Evolutionary conservation across 75 land plant genomes (phyloP).

Genomic region (Picea glauca): DNA sequence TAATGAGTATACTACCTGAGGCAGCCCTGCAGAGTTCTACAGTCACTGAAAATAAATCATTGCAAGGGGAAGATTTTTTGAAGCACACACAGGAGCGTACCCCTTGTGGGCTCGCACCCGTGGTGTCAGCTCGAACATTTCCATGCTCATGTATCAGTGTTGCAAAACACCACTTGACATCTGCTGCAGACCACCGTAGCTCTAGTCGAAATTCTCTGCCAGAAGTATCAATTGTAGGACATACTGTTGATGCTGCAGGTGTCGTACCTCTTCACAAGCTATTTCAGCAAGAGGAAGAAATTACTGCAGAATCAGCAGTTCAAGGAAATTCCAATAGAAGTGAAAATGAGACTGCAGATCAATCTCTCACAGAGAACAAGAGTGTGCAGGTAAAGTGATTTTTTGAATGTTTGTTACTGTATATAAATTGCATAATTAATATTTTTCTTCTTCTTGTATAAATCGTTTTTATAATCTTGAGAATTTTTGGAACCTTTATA

Average conservation of each 20-base stretch:
- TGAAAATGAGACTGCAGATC: not conserved
- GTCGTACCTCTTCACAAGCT: constrained; percentile 58
- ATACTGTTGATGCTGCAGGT: constrained; percentile 29
- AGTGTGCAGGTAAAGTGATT: not conserved
- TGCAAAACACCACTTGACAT: constrained; percentile 43
- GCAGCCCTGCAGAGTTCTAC: constrained; percentile 24
- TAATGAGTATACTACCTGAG: constrained; percentile 39
- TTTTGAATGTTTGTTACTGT: not conserved
- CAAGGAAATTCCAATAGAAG: constrained; percentile 3
- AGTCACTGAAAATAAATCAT: constrained; percentile 17
- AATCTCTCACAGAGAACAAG: not conserved
- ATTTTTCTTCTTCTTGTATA: not conserved
- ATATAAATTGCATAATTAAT: not conserved
- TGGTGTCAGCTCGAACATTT: constrained; percentile 17
- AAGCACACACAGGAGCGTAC: constrained; percentile 10
- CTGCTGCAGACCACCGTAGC: constrained; percentile 49
- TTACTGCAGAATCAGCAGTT: constrained; percentile 5
- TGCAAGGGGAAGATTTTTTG: constrained; percentile 16
- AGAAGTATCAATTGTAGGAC: constrained; percentile 31
- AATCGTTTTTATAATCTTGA: not conserved
- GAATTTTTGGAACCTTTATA: not conserved
- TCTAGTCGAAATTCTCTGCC: constrained; percentile 57
- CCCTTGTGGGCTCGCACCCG: constrained; percentile 12
- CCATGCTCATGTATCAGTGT: constrained; percentile 31
- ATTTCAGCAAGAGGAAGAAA: constrained; percentile 39